Percentiles rank a stretch among this genome's conserved stretches.
Evolutionary conservation across 768 basidiomycete genomes (phyloP).

Genomic region (Pulveroboletus sp.): DNA sequence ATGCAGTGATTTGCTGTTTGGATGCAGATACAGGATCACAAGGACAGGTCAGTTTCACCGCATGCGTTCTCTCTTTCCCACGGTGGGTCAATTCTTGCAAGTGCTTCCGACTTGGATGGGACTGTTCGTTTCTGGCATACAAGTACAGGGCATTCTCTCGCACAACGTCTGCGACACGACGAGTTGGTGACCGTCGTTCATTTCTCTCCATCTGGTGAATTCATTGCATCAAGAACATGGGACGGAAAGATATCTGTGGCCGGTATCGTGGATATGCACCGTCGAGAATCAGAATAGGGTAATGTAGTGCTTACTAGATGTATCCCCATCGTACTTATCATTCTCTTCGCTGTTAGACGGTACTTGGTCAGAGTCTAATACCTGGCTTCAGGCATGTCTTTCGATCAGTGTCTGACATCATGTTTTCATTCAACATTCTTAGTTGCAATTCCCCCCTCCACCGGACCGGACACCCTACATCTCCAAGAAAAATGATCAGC

Average conservation of each 20-base stretch:
- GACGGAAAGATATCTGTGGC: neutral
- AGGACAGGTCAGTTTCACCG: constrained; percentile 12
- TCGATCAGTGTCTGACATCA: no score
- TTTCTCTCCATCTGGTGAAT: constrained; percentile 10
- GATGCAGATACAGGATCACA: neutral
- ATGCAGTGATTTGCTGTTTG: constrained; percentile 8
- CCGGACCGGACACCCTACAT: constrained; percentile 10
- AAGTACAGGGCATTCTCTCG: no score
- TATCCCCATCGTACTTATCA: no score
- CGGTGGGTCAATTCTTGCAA: neutral
- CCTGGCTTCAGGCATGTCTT: no score
- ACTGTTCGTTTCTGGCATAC: constrained; percentile 1
- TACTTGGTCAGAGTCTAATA: no score
- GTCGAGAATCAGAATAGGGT: no score
- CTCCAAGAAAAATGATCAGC: neutral
- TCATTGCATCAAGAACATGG: neutral
- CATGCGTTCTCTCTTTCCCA: neutral
- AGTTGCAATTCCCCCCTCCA: neutral
- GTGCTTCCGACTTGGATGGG: neutral
- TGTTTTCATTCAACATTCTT: no score
- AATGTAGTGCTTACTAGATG: no score
- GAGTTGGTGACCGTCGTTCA: no score
- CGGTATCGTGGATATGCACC: neutral
- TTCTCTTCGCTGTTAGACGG: no score
- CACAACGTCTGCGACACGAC: no score